Percentiles rank a stretch among this genome's conserved stretches.
These are phyloP conservation scores for Penicillium desertorum DNA, from an alignment of 495 filamentous ascomycete genomes.

Conservation along the genomic window DNA sequence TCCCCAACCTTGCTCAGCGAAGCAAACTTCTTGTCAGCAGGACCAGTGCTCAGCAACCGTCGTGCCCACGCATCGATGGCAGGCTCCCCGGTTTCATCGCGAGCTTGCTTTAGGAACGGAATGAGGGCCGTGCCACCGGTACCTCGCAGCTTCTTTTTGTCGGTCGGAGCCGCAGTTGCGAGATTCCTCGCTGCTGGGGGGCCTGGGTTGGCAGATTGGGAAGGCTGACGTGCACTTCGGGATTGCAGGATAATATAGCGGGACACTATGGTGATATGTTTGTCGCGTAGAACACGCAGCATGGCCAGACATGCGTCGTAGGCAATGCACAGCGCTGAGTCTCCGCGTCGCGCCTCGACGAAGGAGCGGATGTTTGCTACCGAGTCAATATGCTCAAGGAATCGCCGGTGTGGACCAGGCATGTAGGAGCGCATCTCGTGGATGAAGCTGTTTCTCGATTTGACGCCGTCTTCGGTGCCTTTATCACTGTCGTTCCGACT, in stretches of 20 bases:
- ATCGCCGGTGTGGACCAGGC: slow-evolving; percentile 88
- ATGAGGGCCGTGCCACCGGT: slow-evolving; percentile 93
- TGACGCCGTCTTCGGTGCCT: slow-evolving; percentile 17
- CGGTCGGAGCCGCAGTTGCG: slow-evolving; percentile 52
- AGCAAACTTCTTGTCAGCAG: slow-evolving; percentile 37
- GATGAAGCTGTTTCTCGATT: slow-evolving; percentile 78
- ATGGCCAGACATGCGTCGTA: slow-evolving; percentile 91
- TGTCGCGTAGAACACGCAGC: slow-evolving; percentile 85
- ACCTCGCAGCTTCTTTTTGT: slow-evolving; percentile 68
- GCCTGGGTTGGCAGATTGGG: slow-evolving; percentile 46
- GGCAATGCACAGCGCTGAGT: slow-evolving; percentile 69
- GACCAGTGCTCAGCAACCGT: slow-evolving; percentile 64
- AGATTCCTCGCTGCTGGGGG: slow-evolving; percentile 59
- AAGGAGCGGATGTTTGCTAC: slow-evolving; percentile 89
- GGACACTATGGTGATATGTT: slow-evolving; percentile 93
- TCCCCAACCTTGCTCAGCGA: slow-evolving; percentile 68
- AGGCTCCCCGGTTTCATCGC: slow-evolving; percentile 93
- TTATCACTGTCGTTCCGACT: slow-evolving; percentile 37
- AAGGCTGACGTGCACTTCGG: slow-evolving; percentile 51
- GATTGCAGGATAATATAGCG: slow-evolving; percentile 85
- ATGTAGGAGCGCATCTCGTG: slow-evolving; percentile 96
- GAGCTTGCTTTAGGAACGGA: slow-evolving; percentile 89
- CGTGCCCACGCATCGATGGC: slow-evolving; percentile 81
- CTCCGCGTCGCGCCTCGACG: slow-evolving; percentile 61
- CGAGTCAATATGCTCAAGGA: slow-evolving; percentile 72